Evolutionary conservation across 352 stramenopile genomes (phyloP), one percentile per base, ranked within the genome.

Genomic region (Globisporangium rhizosaccharum): DNA sequence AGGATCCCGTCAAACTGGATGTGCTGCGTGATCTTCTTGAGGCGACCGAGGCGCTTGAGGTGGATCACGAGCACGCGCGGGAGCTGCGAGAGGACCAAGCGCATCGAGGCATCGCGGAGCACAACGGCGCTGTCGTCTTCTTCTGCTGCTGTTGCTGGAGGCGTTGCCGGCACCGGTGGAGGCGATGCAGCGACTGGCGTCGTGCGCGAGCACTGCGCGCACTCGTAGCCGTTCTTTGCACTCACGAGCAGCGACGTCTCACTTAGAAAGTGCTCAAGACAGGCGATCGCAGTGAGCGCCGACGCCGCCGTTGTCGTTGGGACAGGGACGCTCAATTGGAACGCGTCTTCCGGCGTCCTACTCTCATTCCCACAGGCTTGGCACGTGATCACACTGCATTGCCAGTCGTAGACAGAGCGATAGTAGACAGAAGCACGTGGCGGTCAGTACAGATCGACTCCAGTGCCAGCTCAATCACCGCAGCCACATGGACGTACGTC

Each of bases 201-300:
- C 28, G 2, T 5, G 15, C 71, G 73, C 0, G 76, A 85, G 33
- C 79, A 89, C 30, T 81, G 78, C 9, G 87, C 75, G 44, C 79
- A 89, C 46, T 89, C 75, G 57, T 89, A 89, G 36, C 79, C 79
- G n/a, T 86, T 89, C 23, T 86, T 78, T 1, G 67, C 56, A 11
- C 66, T 61, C 33, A 87, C 75, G 1, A 72, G 56, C 12, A 89
- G 59, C 42, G 79, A 57, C 5, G 75, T 85, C 57, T 79, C 70
- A 18, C 56, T 62, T 14, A 86, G 67, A 15, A 89, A 86, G 10
- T 63, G 64, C n/a, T 73, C 42, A 8, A 89, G 66, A 41, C 79
- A 89, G 56, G 86, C 75, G 2, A 51, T 70, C 25, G 65, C 71
- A 20, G 66, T 63, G 25, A 79, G 33, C 33, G 33, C 23, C 10